phyloP scores from a whole-genome alignment of 2,329 filamentous ascomycete genomes.

The Colletotrichum godetiae region DNA sequence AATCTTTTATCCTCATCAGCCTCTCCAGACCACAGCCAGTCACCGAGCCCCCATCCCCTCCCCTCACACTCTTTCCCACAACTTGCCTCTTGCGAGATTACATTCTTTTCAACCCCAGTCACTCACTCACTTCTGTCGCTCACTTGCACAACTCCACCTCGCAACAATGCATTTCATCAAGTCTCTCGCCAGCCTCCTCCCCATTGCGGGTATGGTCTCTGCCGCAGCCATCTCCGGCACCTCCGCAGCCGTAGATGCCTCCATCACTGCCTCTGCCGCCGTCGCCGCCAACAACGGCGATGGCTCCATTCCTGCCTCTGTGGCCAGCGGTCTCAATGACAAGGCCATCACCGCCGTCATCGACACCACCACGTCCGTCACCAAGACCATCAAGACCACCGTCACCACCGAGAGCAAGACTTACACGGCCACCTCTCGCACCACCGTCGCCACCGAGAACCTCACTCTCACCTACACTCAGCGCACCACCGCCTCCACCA shows the following conservation, averaged over 20 bases:
- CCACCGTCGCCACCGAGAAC: slow-evolving; percentile 12
- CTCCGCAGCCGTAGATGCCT: neutral
- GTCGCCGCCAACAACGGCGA: neutral
- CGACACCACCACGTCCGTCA: slow-evolving; percentile 39
- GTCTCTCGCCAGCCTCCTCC: neutral
- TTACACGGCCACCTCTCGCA: slow-evolving; percentile 7
- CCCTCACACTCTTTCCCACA: neutral
- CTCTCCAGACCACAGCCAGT: neutral
- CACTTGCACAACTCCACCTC: neutral
- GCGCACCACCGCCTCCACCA: slow-evolving; percentile 4
- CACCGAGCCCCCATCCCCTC: neutral
- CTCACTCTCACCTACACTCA: slow-evolving; percentile 4
- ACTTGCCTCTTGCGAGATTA: neutral
- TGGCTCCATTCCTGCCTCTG: neutral
- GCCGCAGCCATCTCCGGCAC: neutral
- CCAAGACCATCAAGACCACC: slow-evolving; percentile 7
- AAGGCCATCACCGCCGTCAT: neutral
- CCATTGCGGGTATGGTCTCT: neutral
- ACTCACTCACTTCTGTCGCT: neutral
- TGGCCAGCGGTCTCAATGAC: neutral
- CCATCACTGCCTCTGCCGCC: neutral
- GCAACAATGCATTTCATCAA: slow-evolving; percentile 6
- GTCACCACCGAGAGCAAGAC: slow-evolving; percentile 5
- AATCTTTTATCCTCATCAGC: neutral
- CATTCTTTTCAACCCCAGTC: neutral